A percentile compares a stretch with the other conserved stretches of the same genome.
These are phyloP conservation scores for Coix lacrymajobi DNA, from an alignment of 176 grass and related monocot genomes.

Conservation along the genomic window DNA sequence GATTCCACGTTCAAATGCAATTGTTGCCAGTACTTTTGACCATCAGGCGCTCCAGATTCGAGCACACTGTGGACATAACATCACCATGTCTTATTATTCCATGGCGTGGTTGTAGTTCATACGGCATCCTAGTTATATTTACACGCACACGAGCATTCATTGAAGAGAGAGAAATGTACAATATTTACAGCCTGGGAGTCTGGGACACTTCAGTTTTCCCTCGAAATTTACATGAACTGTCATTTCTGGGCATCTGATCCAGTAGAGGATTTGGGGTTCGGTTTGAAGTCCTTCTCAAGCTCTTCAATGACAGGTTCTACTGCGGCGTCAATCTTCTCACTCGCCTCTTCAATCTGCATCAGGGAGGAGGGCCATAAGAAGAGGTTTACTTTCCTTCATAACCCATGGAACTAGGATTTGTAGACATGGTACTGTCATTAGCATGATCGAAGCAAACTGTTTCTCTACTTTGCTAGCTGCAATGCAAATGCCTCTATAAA, in stretches of 20 bases:
- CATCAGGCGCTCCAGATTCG: not conserved
- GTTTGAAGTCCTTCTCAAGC: constrained; percentile 43
- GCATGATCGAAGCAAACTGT: not conserved
- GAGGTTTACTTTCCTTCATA: not conserved
- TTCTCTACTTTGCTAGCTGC: not conserved
- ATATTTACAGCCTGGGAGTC: constrained; percentile 32
- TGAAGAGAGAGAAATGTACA: not conserved
- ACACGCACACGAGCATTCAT: not conserved
- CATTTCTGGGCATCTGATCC: constrained; percentile 29
- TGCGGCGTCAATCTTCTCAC: constrained; percentile 24
- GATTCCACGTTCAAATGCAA: not conserved
- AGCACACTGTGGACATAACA: not conserved
- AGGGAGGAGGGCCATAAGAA: not conserved
- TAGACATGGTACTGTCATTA: not conserved
- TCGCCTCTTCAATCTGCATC: constrained; percentile 43
- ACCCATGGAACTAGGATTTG: not conserved
- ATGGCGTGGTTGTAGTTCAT: not conserved
- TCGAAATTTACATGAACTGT: not conserved
- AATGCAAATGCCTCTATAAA: not conserved
- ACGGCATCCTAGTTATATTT: constrained; percentile 3
- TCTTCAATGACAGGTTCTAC: constrained; percentile 55
- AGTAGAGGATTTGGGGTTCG: not conserved
- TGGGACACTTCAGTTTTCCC: not conserved
- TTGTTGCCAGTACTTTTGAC: not conserved
- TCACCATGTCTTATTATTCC: constrained; percentile 4